Evolutionary conservation across 805 yeast genomes (phyloP).

Genomic region (Cyberlindnera xishuangbannaensis): DNA sequence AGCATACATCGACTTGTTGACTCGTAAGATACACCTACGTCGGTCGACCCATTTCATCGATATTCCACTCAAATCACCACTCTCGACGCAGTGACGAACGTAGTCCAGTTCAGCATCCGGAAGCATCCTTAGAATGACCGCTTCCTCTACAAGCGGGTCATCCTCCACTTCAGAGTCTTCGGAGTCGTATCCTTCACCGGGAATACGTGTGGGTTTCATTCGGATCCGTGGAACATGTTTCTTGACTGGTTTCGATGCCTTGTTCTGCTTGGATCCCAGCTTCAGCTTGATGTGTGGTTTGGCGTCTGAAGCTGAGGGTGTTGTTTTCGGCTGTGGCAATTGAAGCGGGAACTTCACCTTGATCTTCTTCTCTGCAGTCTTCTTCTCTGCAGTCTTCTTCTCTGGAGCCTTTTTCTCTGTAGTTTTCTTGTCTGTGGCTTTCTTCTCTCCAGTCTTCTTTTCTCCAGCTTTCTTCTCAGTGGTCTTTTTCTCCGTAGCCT

Average conservation of each 20-base stretch:
- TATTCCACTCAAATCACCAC: constrained; percentile 68
- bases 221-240: constrained; percentile 21
- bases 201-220: constrained; percentile 58
- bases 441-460: too few species aligned
- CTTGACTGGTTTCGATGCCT: constrained; percentile 27
- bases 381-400: too few species aligned
- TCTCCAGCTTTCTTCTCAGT: too few species aligned
- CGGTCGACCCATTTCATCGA: constrained; percentile 79
- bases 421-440: too few species aligned
- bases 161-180: constrained; percentile 96
- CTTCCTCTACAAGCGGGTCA: constrained; percentile 89
- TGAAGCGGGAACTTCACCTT: too few species aligned
- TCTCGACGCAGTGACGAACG: constrained; percentile 68
- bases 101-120: constrained; percentile 64
- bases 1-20: constrained; percentile 67
- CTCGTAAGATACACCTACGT: constrained; percentile 67
- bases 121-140: constrained; percentile 70
- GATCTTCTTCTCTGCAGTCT: too few species aligned
- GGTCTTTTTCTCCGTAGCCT: too few species aligned
- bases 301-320: constrained; percentile 3
- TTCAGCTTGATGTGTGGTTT: constrained; percentile 12
- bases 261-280: constrained; percentile 8
- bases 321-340: neutral
- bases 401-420: too few species aligned
- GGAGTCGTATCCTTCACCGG: constrained; percentile 95